Conservation (phyloP, 192 early-diverging fungal species). For the Rhizoclosmatium sp. region DNA sequence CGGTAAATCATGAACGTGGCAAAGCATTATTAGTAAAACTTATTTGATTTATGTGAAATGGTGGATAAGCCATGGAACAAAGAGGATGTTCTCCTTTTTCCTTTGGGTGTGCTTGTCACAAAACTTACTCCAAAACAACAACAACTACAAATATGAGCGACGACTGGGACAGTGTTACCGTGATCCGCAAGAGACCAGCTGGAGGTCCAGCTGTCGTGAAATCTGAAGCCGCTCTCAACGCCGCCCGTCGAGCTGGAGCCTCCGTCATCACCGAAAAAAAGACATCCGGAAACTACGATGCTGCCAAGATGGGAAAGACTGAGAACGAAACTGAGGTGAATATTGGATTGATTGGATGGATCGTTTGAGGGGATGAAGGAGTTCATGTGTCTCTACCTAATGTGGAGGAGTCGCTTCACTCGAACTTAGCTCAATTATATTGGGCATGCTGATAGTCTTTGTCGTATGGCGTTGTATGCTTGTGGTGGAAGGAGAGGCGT, state of each 20-base stretch:
- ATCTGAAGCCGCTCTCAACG: slow-evolving; percentile 72
- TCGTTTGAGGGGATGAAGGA: neutral
- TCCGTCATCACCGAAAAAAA: slow-evolving; percentile 80
- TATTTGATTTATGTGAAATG: neutral
- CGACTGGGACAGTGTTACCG: slow-evolving; percentile 79
- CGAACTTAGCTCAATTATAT: too few relatives aligned
- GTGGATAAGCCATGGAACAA: neutral
- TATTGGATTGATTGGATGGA: slow-evolving; percentile 17
- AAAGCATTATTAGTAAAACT: neutral
- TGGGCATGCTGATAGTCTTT: too few relatives aligned
- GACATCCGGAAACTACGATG: slow-evolving; percentile 52
- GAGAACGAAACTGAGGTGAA: slow-evolving; percentile 86
- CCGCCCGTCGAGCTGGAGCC: slow-evolving; percentile 77
- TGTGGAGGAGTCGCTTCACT: too few relatives aligned
- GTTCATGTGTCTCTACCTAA: too few relatives aligned
- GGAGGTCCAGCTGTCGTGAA: slow-evolving; percentile 65
- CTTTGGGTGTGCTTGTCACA: neutral
- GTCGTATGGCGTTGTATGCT: too few relatives aligned
- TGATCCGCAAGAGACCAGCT: slow-evolving; percentile 79
- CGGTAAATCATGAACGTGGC: neutral
- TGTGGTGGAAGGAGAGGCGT: too few relatives aligned
- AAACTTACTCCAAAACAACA: slow-evolving; percentile 2
- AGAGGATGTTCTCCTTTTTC: neutral
- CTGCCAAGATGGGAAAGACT: slow-evolving; percentile 78
- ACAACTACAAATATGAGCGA: slow-evolving; percentile 27